Percentiles rank a stretch among this genome's conserved stretches.
Conservation (phyloP, 2,329 filamentous ascomycete species). For the Sarocladiaceae sp. region DNA sequence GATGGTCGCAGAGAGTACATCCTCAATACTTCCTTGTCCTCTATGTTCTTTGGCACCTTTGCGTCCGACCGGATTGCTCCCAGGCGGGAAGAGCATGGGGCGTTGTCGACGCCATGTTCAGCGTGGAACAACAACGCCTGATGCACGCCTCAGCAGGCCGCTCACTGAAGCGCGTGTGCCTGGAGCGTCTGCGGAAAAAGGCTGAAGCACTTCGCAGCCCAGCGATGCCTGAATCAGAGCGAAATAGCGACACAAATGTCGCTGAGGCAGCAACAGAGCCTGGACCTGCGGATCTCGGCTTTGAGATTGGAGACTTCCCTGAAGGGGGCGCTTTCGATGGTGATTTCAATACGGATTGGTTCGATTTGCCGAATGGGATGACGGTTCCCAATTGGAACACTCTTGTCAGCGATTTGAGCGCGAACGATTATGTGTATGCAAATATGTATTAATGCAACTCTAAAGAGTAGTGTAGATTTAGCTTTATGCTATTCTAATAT, state of each 20-base stretch:
- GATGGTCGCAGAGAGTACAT: slow-evolving; percentile 4
- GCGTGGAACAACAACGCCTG: slow-evolving; percentile 5
- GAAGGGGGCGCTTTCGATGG: neutral
- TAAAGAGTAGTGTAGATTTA: neutral
- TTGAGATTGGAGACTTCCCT: neutral
- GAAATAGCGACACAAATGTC: neutral
- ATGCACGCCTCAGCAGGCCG: neutral
- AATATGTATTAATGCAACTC: neutral
- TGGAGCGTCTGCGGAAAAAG: slow-evolving; percentile 2
- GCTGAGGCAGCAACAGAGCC: neutral
- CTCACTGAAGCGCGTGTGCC: neutral
- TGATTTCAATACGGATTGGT: neutral
- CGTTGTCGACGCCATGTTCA: slow-evolving; percentile 7
- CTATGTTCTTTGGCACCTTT: slow-evolving; percentile 7
- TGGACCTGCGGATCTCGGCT: neutral
- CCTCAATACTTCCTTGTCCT: slow-evolving; percentile 7
- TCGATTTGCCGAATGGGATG: neutral
- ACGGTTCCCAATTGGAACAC: slow-evolving; percentile 6
- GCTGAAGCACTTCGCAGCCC: neutral
- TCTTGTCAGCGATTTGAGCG: neutral
- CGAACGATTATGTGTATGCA: neutral
- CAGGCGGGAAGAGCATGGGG: neutral
- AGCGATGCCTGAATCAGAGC: neutral
- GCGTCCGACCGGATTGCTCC: neutral
- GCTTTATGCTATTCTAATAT: neutral